Conservation (phyloP, 2,329 filamentous ascomycete species). For the Venturia pyrina region DNA sequence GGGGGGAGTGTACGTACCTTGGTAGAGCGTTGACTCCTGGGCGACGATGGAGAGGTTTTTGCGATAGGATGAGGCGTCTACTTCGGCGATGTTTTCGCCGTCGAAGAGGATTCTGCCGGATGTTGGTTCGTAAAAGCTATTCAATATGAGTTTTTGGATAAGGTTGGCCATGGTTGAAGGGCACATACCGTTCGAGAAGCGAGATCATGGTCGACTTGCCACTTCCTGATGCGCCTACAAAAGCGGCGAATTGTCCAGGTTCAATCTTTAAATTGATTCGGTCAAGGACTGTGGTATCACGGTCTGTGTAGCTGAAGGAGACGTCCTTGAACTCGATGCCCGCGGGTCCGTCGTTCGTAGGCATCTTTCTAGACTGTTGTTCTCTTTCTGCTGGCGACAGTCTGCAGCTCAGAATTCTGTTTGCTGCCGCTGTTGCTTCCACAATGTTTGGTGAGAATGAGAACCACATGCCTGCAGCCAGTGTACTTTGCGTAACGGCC, state of each 20-base stretch:
- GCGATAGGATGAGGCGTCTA: conserved; percentile 30
- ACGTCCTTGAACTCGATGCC: conserved; percentile 18
- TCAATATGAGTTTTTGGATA: conserved; percentile 25
- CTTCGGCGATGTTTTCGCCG: conserved; percentile 25
- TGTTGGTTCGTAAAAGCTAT: conserved; percentile 64
- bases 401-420: conserved; percentile 28
- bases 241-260: conserved; percentile 59
- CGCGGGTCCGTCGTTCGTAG: conserved; percentile 15
- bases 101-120: conserved; percentile 53
- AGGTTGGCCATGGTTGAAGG: no score
- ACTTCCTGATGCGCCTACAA: conserved; percentile 61
- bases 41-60: conserved; percentile 33
- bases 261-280: conserved; percentile 36
- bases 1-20: conserved; percentile 62
- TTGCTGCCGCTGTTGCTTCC: conserved; percentile 26
- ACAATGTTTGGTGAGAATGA: conserved; percentile 35
- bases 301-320: conserved; percentile 20
- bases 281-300: conserved; percentile 24
- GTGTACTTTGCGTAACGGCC: conserved; percentile 35
- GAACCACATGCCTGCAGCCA: conserved; percentile 29
- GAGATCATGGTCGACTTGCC: conserved; percentile 65
- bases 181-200: conserved; percentile 39
- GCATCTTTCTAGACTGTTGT: not conserved
- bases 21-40: conserved; percentile 38
- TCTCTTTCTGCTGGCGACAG: not conserved